A percentile compares a stretch with the other conserved stretches of the same genome.
Evolutionary conservation across 1,284 basidiomycete species (phyloP).

Genomic region (Gymnopus androsaceus): DNA sequence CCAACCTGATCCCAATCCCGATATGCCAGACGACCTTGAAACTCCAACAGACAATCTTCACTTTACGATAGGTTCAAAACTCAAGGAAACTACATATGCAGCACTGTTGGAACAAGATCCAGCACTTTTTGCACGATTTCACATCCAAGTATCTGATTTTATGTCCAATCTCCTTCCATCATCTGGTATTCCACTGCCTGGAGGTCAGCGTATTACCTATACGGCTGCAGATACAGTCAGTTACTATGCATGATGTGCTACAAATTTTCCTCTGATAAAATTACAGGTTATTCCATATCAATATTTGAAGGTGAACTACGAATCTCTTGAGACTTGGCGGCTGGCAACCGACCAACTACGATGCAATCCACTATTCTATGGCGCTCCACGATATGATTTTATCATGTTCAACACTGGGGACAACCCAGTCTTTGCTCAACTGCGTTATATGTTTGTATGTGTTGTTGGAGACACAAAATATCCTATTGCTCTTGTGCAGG

Average conservation of each 20-base stretch:
- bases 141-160: slow-evolving; percentile 23
- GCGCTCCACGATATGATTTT: slow-evolving; percentile 34
- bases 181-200: no score
- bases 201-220: no score
- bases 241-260: no score
- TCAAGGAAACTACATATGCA: not conserved
- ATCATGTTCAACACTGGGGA: slow-evolving; percentile 28
- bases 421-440: slow-evolving; percentile 25
- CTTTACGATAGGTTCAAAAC: not conserved
- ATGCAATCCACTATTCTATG: no score
- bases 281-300: slow-evolving; percentile 22
- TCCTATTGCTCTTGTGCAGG: slow-evolving; percentile 28
- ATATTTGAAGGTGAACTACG: slow-evolving; percentile 30
- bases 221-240: no score
- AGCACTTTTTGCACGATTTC: slow-evolving; percentile 22
- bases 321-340: slow-evolving; percentile 28
- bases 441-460: slow-evolving; percentile 28
- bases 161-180: slow-evolving; percentile 20
- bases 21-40: not conserved
- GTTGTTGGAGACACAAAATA: slow-evolving; percentile 17
- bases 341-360: slow-evolving; percentile 25
- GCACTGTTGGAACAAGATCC: slow-evolving; percentile 5
- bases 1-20: no score
- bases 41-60: not conserved
- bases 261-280: no score